Percentiles rank a stretch among this genome's conserved stretches.
Evolutionary conservation across 2,329 filamentous ascomycete species (phyloP).

Genomic region (Drechslerella dactyloides): DNA sequence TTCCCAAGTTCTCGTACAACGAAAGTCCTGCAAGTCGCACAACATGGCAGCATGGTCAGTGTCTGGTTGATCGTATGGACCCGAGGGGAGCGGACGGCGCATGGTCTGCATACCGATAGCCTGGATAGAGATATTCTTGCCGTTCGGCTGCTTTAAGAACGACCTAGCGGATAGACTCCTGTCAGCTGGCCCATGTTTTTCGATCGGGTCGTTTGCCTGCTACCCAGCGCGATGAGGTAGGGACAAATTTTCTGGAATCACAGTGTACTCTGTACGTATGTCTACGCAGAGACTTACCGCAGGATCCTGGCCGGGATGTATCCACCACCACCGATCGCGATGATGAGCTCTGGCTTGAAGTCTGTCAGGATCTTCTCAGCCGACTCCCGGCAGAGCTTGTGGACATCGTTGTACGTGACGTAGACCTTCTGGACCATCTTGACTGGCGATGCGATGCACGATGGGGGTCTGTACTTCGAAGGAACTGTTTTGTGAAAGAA

Average conservation of each 20-base stretch:
- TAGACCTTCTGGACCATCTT: conserved; percentile 82
- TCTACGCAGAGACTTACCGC: conserved; percentile 63
- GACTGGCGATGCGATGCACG: conserved; percentile 1
- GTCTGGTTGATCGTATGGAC: neutral
- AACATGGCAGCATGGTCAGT: neutral
- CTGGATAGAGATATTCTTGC: conserved; percentile 97
- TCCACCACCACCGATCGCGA: conserved; percentile 88
- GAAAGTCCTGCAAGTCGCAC: conserved; percentile 65
- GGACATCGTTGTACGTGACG: conserved; percentile 93
- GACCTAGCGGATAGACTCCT: conserved; percentile 62
- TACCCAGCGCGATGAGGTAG: conserved; percentile 3
- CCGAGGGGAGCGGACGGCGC: neutral
- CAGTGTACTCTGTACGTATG: no score
- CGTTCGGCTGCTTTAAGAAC: conserved; percentile 87
- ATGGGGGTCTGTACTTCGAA: no score
- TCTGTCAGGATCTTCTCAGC: conserved; percentile 80
- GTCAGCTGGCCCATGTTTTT: neutral
- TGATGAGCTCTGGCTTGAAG: conserved; percentile 93
- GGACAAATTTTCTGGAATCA: neutral
- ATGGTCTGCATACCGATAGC: conserved; percentile 71
- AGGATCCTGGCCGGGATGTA: conserved; percentile 97
- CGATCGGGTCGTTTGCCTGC: neutral
- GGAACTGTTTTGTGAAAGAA: neutral
- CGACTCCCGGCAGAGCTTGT: conserved; percentile 92
- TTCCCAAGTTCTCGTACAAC: conserved; percentile 82